phyloP scores from a whole-genome alignment of 345 rosid species.

The Syzygium aromaticum region DNA sequence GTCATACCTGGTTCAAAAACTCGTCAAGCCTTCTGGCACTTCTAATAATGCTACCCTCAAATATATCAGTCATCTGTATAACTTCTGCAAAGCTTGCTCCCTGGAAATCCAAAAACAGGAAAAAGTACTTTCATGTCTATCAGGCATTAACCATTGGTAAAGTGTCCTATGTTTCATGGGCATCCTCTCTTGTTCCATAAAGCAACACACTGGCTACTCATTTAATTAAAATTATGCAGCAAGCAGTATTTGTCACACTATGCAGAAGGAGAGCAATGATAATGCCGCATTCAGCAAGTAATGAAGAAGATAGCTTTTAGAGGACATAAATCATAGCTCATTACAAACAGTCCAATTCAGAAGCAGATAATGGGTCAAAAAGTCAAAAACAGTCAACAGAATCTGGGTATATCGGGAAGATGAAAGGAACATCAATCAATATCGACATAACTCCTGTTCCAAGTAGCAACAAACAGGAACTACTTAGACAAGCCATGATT shows the following conservation, averaged over 20 bases:
- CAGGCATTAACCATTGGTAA: neutral
- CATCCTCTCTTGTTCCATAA: neutral
- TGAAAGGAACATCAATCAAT: neutral
- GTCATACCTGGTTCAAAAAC: conserved; percentile 82
- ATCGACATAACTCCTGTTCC: neutral
- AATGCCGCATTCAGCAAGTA: neutral
- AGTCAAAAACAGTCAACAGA: neutral
- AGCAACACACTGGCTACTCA: neutral
- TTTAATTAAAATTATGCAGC: neutral
- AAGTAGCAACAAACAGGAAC: neutral
- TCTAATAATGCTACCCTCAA: conserved; percentile 94
- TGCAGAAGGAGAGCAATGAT: neutral
- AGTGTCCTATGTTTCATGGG: neutral
- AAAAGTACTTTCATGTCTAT: neutral
- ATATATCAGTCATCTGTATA: conserved; percentile 93
- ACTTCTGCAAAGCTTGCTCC: conserved; percentile 90
- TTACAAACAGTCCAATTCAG: neutral
- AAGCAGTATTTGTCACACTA: neutral
- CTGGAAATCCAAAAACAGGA: conserved; percentile 22
- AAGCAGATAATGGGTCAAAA: neutral
- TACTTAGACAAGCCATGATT: neutral
- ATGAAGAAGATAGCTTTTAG: neutral
- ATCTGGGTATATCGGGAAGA: neutral
- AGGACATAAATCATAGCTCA: neutral
- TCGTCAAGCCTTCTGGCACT: conserved; percentile 95